Percentiles rank a stretch among this genome's conserved stretches.
phyloP scores from a whole-genome alignment of 2,329 filamentous ascomycete genomes.

The Nannizziopsis arthrosporioides region DNA sequence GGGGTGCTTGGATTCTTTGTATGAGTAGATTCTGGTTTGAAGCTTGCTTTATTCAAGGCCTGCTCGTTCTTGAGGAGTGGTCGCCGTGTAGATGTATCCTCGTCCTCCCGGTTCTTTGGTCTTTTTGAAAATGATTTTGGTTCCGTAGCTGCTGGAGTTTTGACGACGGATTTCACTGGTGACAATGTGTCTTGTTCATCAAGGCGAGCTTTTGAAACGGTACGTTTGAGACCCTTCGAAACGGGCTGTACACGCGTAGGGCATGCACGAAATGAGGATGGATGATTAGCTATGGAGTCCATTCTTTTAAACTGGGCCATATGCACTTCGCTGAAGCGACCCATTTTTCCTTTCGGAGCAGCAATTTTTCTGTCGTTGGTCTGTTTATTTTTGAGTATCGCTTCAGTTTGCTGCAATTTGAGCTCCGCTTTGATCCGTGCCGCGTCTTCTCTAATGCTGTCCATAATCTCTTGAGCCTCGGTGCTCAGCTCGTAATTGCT shows the following conservation, averaged over 20 bases:
- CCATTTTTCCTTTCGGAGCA: conserved; percentile 62
- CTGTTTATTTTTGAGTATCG: conserved; percentile 37
- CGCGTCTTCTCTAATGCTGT: conserved; percentile 60
- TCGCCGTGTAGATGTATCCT: conserved; percentile 57
- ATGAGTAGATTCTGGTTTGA: conserved; percentile 36
- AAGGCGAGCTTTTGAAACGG: conserved; percentile 52
- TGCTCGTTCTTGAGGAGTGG: conserved; percentile 17
- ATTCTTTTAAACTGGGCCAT: conserved; percentile 90
- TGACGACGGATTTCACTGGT: conserved; percentile 21
- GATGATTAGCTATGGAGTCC: conserved; percentile 84
- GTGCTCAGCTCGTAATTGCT: conserved; percentile 36
- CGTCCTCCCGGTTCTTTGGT: conserved; percentile 52
- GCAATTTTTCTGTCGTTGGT: conserved; percentile 59
- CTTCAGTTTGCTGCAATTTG: conserved; percentile 48
- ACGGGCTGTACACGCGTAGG: conserved; percentile 33
- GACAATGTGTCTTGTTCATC: conserved; percentile 46
- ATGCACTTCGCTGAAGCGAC: conserved; percentile 74
- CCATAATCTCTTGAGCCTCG: conserved; percentile 47
- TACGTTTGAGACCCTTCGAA: conserved; percentile 39
- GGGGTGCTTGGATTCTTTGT: conserved; percentile 58
- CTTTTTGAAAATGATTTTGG: conserved; percentile 48
- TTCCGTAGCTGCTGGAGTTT: conserved; percentile 10
- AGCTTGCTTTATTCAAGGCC: conserved; percentile 18
- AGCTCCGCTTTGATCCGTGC: conserved; percentile 59
- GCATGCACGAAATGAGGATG: conserved; percentile 55